These are phyloP conservation scores for Furcasterigmium sp. DNA, from an alignment of 2,329 filamentous ascomycete genomes.

Conservation along the genomic window DNA sequence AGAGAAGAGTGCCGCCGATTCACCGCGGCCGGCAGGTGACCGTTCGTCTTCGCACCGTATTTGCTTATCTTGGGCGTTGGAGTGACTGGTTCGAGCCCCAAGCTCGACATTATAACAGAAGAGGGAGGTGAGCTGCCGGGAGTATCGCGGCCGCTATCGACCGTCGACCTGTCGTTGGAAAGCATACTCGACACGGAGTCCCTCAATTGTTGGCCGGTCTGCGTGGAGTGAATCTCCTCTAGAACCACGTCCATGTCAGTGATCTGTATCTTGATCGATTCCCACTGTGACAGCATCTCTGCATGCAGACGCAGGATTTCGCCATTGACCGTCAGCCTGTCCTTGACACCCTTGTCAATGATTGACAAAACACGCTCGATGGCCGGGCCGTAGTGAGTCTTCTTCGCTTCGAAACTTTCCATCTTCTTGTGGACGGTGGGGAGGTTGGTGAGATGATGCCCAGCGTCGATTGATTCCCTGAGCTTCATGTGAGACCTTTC, in stretches of 20 bases:
- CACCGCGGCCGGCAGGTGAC: constrained; percentile 37
- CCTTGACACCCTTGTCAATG: constrained; percentile 91
- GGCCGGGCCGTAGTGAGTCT: constrained; percentile 86
- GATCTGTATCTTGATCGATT: constrained; percentile 70
- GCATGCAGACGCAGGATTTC: constrained; percentile 83
- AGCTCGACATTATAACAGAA: constrained; percentile 54
- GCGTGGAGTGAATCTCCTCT: constrained; percentile 64
- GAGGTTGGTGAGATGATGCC: constrained; percentile 67
- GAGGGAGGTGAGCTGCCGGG: constrained; percentile 63
- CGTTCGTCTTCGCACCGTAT: constrained; percentile 24
- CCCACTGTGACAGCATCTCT: constrained; percentile 81
- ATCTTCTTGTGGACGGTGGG: constrained; percentile 72
- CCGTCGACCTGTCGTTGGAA: constrained; percentile 71
- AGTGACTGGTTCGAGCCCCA: constrained; percentile 44
- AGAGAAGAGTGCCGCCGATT: constrained; percentile 42
- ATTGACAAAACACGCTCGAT: constrained; percentile 88
- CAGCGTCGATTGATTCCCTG: constrained; percentile 70
- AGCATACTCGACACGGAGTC: constrained; percentile 93
- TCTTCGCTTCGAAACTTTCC: constrained; percentile 92
- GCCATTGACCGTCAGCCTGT: constrained; percentile 93
- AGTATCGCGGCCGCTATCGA: constrained; percentile 64
- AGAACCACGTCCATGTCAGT: constrained; percentile 68
- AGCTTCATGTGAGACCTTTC: constrained; percentile 81
- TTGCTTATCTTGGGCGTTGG: constrained; percentile 34
- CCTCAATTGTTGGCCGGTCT: constrained; percentile 68